Percentiles rank a stretch among this genome's conserved stretches.
Conservation (phyloP, 1,139 yeast species). For the Trichomonascaceae sp. region DNA sequence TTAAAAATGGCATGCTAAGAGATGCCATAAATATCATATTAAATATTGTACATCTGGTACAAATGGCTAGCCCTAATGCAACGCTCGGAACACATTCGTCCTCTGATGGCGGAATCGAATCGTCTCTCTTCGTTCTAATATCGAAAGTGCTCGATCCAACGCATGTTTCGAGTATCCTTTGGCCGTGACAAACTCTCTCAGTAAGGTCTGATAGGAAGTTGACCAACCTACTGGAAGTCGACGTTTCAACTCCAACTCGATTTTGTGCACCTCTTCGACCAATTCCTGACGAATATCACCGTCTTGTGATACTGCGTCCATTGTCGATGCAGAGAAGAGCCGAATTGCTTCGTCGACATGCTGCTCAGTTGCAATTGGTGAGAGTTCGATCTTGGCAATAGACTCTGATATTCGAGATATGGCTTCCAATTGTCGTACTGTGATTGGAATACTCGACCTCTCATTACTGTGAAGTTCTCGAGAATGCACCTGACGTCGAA, state of each 20-base stretch:
- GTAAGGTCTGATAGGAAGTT: conserved; percentile 76
- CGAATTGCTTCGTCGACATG: conserved; percentile 97
- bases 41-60: too few species aligned
- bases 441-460: conserved; percentile 93
- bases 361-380: conserved; percentile 77
- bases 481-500: conserved; percentile 75
- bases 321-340: conserved; percentile 90
- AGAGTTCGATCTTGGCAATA: conserved; percentile 76
- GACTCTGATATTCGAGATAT: conserved; percentile 94
- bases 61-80: conserved; percentile 39
- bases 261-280: conserved; percentile 64
- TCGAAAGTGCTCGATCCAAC: conserved; percentile 73
- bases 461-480: conserved; percentile 80
- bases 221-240: conserved; percentile 97
- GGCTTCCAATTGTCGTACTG: conserved; percentile 96
- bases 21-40: too few species aligned
- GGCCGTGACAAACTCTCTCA: conserved; percentile 72
- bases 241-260: conserved; percentile 80
- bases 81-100: conserved; percentile 74
- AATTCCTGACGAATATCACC: conserved; percentile 48
- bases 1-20: too few species aligned
- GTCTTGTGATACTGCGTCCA: conserved; percentile 94
- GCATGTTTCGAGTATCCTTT: conserved; percentile 65
- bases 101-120: conserved; percentile 86
- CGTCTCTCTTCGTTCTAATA: conserved; percentile 80